Evolutionary conservation across 371 early-diverging fungal genomes (phyloP).

Genomic region (Syncephalastrum racemosum): DNA sequence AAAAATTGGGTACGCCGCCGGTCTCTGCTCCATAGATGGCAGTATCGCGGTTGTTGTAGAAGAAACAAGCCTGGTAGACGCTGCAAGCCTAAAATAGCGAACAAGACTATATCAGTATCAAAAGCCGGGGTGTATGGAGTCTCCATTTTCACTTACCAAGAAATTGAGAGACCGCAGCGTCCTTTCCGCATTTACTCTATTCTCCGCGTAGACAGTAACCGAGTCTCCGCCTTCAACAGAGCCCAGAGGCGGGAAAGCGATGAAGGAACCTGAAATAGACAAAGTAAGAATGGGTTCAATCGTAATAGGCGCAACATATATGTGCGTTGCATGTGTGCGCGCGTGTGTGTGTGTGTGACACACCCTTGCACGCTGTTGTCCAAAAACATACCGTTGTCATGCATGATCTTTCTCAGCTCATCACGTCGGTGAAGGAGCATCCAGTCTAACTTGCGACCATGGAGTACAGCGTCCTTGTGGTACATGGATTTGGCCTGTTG

Average conservation of each 20-base stretch:
- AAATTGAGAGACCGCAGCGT: constrained; percentile 70
- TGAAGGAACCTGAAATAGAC: constrained; percentile 41
- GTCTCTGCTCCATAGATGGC: constrained; percentile 29
- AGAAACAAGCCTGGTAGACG: constrained; percentile 61
- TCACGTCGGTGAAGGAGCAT: constrained; percentile 62
- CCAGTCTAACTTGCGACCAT: constrained; percentile 78
- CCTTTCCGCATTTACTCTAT: constrained; percentile 71
- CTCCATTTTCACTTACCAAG: constrained; percentile 48
- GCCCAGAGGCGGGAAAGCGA: constrained; percentile 67
- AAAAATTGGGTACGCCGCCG: constrained; percentile 28
- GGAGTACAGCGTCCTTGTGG: constrained; percentile 37
- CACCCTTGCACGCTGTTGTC: no score
- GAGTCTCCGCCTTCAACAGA: constrained; percentile 37
- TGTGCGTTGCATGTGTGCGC: neutral
- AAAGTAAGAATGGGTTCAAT: neutral
- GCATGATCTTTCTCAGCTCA: constrained; percentile 69
- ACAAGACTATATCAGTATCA: constrained; percentile 2
- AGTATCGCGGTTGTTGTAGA: constrained; percentile 42
- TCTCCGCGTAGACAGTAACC: constrained; percentile 66
- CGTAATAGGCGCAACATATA: neutral
- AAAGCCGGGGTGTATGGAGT: neutral
- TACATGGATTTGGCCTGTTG: constrained; percentile 49
- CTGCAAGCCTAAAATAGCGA: constrained; percentile 44
- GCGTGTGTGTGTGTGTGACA: no score
- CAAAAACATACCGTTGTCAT: constrained; percentile 61